Evolutionary conservation across 441 rosid species (phyloP).

Genomic region (Populus tomentosa): DNA sequence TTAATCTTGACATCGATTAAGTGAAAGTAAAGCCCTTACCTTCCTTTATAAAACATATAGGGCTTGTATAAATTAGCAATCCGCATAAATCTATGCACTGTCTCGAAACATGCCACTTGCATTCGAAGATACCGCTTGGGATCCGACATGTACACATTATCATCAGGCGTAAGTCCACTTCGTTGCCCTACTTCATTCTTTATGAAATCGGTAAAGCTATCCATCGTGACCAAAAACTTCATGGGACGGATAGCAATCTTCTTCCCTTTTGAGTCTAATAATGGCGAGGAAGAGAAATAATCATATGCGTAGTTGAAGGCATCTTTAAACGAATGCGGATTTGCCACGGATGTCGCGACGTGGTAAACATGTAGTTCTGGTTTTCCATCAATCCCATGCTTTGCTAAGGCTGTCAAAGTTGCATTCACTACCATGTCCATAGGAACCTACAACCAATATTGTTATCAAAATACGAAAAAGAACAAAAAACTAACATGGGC

Average conservation of each 20-base stretch:
- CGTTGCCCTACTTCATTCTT: background rate
- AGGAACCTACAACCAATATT: background rate
- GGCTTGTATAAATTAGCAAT: background rate
- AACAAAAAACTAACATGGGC: background rate
- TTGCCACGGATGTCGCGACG: background rate
- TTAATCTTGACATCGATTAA: background rate
- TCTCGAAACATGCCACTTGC: background rate
- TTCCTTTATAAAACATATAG: background rate
- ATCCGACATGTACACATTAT: background rate
- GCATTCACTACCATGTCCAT: conserved; percentile 3
- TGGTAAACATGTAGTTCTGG: background rate
- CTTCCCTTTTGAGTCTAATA: no score
- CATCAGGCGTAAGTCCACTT: background rate
- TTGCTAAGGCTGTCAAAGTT: background rate
- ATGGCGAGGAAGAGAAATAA: background rate
- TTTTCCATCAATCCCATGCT: background rate
- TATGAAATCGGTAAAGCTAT: background rate
- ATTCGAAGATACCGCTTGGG: background rate
- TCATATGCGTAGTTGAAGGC: background rate
- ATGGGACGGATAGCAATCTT: background rate
- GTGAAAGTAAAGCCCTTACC: background rate
- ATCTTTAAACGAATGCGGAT: background rate
- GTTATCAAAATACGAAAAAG: background rate
- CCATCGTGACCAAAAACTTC: background rate
- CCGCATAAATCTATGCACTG: background rate